phyloP scores from a whole-genome alignment of 2,329 filamentous ascomycete species.

The Fusarium brachygibbosum region DNA sequence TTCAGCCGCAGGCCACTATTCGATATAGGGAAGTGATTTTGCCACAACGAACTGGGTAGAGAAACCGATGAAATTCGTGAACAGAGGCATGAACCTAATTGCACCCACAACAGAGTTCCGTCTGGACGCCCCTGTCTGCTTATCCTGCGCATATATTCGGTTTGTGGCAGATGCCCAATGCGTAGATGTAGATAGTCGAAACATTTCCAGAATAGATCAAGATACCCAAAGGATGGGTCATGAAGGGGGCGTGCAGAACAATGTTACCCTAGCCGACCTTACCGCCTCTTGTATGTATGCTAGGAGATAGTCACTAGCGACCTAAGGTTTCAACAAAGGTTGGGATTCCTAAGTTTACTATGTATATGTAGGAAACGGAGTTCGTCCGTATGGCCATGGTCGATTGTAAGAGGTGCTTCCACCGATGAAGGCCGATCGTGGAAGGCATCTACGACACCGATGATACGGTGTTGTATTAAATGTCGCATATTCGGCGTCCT shows the following conservation, averaged over 20 bases:
- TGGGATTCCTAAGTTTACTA: neutral
- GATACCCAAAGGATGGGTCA: neutral
- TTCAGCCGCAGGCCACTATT: constrained; percentile 23
- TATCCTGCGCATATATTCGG: constrained; percentile 2
- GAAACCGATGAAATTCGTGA: constrained; percentile 3
- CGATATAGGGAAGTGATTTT: constrained; percentile 21
- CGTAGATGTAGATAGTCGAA: constrained; percentile 1
- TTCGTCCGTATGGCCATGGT: constrained; percentile 14
- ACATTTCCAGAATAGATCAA: constrained; percentile 7
- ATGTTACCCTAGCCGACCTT: constrained; percentile 19
- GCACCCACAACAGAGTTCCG: neutral
- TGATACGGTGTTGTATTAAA: constrained; percentile 10
- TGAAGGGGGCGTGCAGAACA: constrained; percentile 10
- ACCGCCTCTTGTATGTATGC: constrained; percentile 16
- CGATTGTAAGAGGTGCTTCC: constrained; percentile 18
- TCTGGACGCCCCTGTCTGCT: neutral
- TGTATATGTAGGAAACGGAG: constrained; percentile 5
- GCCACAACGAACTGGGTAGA: constrained; percentile 20
- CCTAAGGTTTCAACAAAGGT: neutral
- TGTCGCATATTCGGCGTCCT: constrained; percentile 32
- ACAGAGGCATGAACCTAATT: neutral
- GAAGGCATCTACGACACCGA: constrained; percentile 2
- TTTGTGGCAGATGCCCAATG: constrained; percentile 11
- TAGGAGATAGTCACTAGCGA: constrained; percentile 7
- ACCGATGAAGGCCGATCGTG: constrained; percentile 32